Conservation (phyloP, 192 early-diverging fungal species). For the Phlyctochytrium planicorne region DNA sequence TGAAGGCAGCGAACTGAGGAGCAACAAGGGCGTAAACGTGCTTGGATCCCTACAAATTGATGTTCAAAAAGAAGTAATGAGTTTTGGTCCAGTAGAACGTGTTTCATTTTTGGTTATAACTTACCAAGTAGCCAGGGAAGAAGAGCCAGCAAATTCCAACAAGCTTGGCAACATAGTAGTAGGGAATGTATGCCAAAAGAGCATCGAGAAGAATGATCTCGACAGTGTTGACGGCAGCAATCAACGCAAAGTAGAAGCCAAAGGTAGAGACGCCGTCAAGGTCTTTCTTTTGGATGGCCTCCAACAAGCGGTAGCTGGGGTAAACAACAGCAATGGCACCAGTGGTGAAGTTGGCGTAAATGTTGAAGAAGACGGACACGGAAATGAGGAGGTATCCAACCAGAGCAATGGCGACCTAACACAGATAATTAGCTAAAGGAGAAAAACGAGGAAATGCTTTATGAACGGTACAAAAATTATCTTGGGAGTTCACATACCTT, state of each 20-base stretch:
- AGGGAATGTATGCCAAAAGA: constrained; percentile 35
- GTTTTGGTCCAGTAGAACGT: background rate
- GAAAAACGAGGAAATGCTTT: too few species aligned
- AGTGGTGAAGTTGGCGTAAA: constrained; percentile 41
- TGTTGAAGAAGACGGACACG: constrained; percentile 48
- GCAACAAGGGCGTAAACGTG: constrained; percentile 29
- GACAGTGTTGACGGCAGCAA: constrained; percentile 21
- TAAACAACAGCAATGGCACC: constrained; percentile 33
- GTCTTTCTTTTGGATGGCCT: constrained; percentile 35
- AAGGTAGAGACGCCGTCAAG: constrained; percentile 30
- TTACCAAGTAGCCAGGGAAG: constrained; percentile 37
- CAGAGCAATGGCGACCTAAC: constrained; percentile 31
- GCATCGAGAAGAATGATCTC: constrained; percentile 31
- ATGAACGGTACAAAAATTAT: too few species aligned
- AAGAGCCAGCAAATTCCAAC: constrained; percentile 28
- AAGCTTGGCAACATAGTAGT: constrained; percentile 44
- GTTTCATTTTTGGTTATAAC: background rate
- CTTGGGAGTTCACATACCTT: constrained; percentile 42
- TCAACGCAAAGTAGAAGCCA: constrained; percentile 38
- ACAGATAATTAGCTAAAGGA: too few species aligned
- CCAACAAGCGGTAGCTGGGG: constrained; percentile 37
- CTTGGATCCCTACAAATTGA: constrained; percentile 28
- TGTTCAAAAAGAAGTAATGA: background rate
- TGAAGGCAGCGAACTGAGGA: constrained; percentile 28
- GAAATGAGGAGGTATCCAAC: constrained; percentile 36